phyloP scores from a whole-genome alignment of 768 basidiomycete species.

The Filobasidium wieringae region DNA sequence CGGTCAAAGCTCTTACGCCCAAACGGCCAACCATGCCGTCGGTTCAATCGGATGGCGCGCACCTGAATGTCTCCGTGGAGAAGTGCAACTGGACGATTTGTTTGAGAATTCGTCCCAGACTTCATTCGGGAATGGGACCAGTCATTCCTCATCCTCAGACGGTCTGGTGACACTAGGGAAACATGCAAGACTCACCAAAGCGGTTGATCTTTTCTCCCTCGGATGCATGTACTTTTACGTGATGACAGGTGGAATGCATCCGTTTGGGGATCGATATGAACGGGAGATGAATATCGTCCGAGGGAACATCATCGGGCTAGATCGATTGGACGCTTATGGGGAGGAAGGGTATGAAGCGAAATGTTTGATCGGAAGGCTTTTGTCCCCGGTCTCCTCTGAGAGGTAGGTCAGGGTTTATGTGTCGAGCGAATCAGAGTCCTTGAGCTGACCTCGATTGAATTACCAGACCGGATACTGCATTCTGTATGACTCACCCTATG shows the following conservation, averaged over 20 bases:
- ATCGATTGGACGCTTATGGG: constrained; percentile 64
- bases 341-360: constrained; percentile 89
- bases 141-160: constrained; percentile 41
- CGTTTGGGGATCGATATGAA: constrained; percentile 86
- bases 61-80: constrained; percentile 86
- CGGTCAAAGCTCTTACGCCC: constrained; percentile 92
- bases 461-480: constrained; percentile 69
- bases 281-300: constrained; percentile 80
- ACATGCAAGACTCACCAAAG: constrained; percentile 67
- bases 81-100: constrained; percentile 78
- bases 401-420: constrained; percentile 48
- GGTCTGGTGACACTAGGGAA: constrained; percentile 46
- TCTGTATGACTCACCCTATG: constrained; percentile 83
- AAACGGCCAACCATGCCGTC: constrained; percentile 72
- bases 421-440: background rate
- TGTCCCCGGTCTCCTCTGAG: constrained; percentile 59
- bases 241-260: constrained; percentile 78
- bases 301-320: constrained; percentile 61
- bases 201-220: constrained; percentile 90
- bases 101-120: constrained; percentile 30
- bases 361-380: constrained; percentile 66
- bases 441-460: background rate
- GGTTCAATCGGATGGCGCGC: constrained; percentile 97
- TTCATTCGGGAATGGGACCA: background rate
- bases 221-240: constrained; percentile 93